These are phyloP conservation scores for Mucor sp. DNA, from an alignment of 371 early-diverging fungal genomes.

Conservation along the genomic window DNA sequence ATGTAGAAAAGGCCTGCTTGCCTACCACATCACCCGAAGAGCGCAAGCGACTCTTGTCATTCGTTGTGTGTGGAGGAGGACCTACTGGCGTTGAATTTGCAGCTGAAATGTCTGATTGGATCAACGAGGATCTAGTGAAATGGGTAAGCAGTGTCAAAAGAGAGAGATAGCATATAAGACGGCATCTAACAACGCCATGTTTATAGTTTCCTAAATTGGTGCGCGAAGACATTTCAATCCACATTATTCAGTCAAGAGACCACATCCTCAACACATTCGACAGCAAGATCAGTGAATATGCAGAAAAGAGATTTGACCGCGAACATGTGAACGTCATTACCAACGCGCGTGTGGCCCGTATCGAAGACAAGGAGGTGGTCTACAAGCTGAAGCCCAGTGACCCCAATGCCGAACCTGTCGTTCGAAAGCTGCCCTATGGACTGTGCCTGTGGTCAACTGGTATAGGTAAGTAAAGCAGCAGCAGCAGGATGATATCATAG, in stretches of 20 bases:
- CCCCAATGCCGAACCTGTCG: constrained; percentile 9
- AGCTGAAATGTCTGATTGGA: constrained; percentile 83
- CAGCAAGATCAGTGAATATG: constrained; percentile 63
- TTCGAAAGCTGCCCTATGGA: constrained; percentile 61
- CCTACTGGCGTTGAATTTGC: constrained; percentile 84
- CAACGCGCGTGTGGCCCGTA: constrained; percentile 68
- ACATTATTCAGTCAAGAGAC: constrained; percentile 73
- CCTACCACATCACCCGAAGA: constrained; percentile 79
- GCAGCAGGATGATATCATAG: neutral
- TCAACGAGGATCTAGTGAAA: constrained; percentile 77
- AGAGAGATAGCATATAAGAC: neutral
- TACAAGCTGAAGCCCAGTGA: constrained; percentile 46
- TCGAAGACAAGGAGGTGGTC: constrained; percentile 52
- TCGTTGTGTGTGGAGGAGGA: constrained; percentile 86
- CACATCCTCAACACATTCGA: constrained; percentile 88
- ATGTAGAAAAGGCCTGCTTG: constrained; percentile 83
- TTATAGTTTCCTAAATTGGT: constrained; percentile 60
- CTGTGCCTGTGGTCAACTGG: constrained; percentile 90
- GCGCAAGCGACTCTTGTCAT: constrained; percentile 77
- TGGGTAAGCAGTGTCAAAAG: constrained; percentile 46
- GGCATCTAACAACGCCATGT: neutral
- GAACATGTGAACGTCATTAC: constrained; percentile 75
- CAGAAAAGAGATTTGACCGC: constrained; percentile 74
- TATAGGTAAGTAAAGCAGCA: constrained; percentile 53
- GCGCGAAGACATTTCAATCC: constrained; percentile 68